These are phyloP conservation scores for Phytophthora rubi DNA, from an alignment of 352 stramenopile species.

Conservation along the genomic window DNA sequence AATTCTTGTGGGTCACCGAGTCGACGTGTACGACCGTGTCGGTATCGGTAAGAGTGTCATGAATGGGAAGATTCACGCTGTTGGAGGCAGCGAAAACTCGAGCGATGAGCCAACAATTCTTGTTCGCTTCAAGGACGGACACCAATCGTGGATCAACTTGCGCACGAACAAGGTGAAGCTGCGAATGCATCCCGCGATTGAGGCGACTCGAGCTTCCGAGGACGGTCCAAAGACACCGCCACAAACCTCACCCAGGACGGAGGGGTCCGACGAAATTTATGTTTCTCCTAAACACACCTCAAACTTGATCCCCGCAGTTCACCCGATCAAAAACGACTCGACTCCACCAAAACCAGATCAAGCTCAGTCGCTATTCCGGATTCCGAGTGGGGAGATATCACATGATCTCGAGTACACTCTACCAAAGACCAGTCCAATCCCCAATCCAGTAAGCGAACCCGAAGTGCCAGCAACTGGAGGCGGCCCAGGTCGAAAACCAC, in stretches of 20 bases:
- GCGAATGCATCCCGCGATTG: slow-evolving; percentile 20
- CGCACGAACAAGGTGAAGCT: slow-evolving; percentile 38
- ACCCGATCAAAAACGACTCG: neutral
- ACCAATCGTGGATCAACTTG: slow-evolving; percentile 34
- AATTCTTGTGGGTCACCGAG: slow-evolving; percentile 31
- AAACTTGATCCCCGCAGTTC: neutral
- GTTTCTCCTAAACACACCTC: neutral
- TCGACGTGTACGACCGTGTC: slow-evolving; percentile 37
- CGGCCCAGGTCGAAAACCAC: slow-evolving; percentile 1
- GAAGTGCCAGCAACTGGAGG: neutral
- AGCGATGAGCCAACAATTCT: slow-evolving; percentile 23
- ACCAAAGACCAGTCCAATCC: neutral
- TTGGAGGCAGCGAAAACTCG: neutral
- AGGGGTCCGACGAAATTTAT: neutral
- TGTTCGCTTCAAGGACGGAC: slow-evolving; percentile 39
- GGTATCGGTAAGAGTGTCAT: slow-evolving; percentile 23
- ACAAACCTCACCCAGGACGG: neutral
- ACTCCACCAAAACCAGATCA: neutral
- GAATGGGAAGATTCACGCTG: slow-evolving; percentile 31
- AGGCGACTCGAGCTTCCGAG: neutral
- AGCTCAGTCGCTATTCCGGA: slow-evolving; percentile 2
- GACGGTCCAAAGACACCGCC: neutral
- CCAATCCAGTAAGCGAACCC: neutral
- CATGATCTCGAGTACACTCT: neutral
- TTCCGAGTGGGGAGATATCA: slow-evolving; percentile 8